Conservation (phyloP, 2,329 filamentous ascomycete species). For the Phaeosphaeriaceae sp. region DNA sequence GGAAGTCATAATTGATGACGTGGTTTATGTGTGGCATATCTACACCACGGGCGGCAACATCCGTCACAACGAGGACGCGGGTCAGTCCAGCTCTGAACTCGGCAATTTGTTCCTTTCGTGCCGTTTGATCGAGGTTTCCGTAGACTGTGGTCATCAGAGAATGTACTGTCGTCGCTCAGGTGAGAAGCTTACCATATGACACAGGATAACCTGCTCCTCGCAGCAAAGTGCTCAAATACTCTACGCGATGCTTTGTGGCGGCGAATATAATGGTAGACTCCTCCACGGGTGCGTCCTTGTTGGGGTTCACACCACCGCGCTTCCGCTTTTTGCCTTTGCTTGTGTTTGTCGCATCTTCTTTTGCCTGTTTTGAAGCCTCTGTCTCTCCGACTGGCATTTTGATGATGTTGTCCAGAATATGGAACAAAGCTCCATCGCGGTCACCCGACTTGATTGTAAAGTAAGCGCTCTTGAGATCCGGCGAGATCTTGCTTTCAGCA, state of each 20-base stretch:
- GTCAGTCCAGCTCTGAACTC: constrained; percentile 84
- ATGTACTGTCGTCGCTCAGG: neutral
- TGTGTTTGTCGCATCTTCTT: constrained; percentile 53
- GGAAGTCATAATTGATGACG: constrained; percentile 99
- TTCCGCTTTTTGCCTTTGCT: constrained; percentile 75
- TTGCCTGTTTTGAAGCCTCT: constrained; percentile 55
- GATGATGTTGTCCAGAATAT: constrained; percentile 90
- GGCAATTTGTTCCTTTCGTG: constrained; percentile 89
- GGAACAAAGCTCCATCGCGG: constrained; percentile 89
- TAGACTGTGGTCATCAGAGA: constrained; percentile 65
- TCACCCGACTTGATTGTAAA: constrained; percentile 92
- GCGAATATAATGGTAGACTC: constrained; percentile 96
- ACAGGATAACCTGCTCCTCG: constrained; percentile 82
- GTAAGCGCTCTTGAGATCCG: constrained; percentile 93
- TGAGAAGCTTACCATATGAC: constrained; percentile 66
- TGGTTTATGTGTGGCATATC: constrained; percentile 96
- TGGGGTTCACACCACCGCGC: constrained; percentile 62
- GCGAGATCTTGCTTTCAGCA: constrained; percentile 93
- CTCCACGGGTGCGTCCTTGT: constrained; percentile 76
- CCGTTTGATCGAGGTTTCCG: constrained; percentile 91
- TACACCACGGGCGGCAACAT: constrained; percentile 95
- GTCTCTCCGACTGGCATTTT: constrained; percentile 79
- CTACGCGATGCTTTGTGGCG: constrained; percentile 96
- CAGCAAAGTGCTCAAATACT: constrained; percentile 87
- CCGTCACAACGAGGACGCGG: constrained; percentile 93